Base-by-base conservation (phyloP, 2,329 filamentous ascomycete genomes). In the Colletotrichum incanum region DNA sequence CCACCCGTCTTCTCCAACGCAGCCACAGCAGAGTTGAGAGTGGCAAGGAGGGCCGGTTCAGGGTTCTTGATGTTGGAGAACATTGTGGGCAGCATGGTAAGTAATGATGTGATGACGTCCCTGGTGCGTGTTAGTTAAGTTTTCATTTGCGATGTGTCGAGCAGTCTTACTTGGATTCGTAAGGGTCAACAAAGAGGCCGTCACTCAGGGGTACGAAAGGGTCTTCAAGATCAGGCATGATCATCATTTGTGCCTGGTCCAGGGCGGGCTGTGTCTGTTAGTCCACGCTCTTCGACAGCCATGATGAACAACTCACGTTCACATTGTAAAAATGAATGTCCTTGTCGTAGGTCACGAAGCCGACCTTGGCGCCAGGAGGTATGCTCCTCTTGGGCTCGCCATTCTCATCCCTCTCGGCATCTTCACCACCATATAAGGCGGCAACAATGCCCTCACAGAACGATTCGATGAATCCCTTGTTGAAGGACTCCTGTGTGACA, bases 301-400 rank as follows among this genome's bases (percentile, higher is more conserved):
- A 18, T 31, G 43, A 18, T 11, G 14, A 54, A n/a, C 41, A 31
- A 88, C 92, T 84, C 85, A 94, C 91, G 78, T 92, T 94, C 77
- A 98, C 91, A 79, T 98, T 98, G 86, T 98, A 99, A 81, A 98
- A 99, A 80, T 99, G 96, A 72, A 99, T 93, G 77, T 98, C 95
- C 82, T 94, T 96, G 85, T 99, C 96, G 80, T 93, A 99, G 1
- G 96, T 98, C 74, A 98, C 92, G 80, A 99, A 98, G 61, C 96
- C 96, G 73, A 99, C 91, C 84, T 94, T 98, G 60, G 94, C 91
- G 16, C 94, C 95, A 65, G 90, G 85, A 0, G 96, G 94, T 77
- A 98, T 86, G 65, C 85, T 86, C 63, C 88, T 84, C 75, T 87
- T 87, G 5, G 83, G 80, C 69, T 87, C 87, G 60, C 87, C 86